phyloP scores from a whole-genome alignment of 2,329 filamentous ascomycete species.

The Macroventuria anomochaeta region DNA sequence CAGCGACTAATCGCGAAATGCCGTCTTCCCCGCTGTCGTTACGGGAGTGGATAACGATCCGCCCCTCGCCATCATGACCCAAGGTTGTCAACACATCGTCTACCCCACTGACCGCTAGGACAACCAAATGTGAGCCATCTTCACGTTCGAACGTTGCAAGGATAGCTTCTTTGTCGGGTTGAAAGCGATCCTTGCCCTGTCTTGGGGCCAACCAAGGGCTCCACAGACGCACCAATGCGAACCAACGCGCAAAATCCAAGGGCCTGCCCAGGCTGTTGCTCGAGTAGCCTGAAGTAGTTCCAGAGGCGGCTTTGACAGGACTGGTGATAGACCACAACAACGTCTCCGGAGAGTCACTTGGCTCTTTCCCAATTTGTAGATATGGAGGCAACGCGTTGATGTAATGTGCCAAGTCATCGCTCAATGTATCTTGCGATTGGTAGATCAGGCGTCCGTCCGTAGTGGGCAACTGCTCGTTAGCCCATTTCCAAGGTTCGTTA shows the following conservation, averaged over 20 bases:
- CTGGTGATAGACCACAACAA: constrained; percentile 73
- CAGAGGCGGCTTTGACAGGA: constrained; percentile 62
- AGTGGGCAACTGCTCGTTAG: constrained; percentile 67
- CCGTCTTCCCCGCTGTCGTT: constrained; percentile 70
- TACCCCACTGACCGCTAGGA: constrained; percentile 79
- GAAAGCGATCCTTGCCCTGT: constrained; percentile 73
- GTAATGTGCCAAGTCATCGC: constrained; percentile 59
- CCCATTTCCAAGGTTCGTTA: constrained; percentile 71
- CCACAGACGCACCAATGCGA: constrained; percentile 80
- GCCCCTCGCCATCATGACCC: constrained; percentile 67
- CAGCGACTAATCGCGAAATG: constrained; percentile 69
- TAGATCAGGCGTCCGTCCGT: constrained; percentile 69
- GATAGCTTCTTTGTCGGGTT: constrained; percentile 77
- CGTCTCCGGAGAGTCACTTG: constrained; percentile 72
- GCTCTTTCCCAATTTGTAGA: constrained; percentile 60
- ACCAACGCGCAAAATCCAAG: constrained; percentile 73
- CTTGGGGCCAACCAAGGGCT: constrained; percentile 87
- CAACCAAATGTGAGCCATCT: constrained; percentile 75
- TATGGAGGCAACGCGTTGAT: constrained; percentile 65
- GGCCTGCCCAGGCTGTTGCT: constrained; percentile 68
- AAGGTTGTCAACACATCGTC: constrained; percentile 74
- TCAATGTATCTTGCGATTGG: constrained; percentile 46
- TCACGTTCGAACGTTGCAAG: constrained; percentile 77
- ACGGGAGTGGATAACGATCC: constrained; percentile 70
- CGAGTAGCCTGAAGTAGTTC: constrained; percentile 64